Evolutionary conservation across 768 basidiomycete species (phyloP).

Genomic region (Boletus barrowsii): DNA sequence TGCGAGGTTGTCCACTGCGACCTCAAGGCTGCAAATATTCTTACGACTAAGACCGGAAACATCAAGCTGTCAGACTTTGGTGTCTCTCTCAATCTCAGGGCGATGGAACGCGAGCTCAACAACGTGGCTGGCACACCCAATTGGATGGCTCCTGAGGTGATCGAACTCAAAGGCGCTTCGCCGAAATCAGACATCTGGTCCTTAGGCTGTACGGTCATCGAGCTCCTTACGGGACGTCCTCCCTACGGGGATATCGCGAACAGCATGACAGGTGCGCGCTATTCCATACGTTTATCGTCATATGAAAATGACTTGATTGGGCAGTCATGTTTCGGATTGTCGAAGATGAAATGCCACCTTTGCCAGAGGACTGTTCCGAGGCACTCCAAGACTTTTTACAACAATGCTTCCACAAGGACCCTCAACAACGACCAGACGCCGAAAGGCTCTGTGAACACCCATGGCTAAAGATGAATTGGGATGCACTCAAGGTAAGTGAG

Average conservation of each 20-base stretch:
- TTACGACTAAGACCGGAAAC: constrained; percentile 98
- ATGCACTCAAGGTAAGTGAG: constrained; percentile 63
- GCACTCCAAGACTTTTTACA: constrained; percentile 74
- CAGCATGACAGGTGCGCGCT: constrained; percentile 75
- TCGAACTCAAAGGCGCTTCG: constrained; percentile 92
- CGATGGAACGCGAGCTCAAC: constrained; percentile 81
- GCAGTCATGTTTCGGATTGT: constrained; percentile 97
- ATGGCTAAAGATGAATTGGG: constrained; percentile 85
- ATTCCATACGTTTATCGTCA: not conserved
- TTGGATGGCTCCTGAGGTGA: constrained; percentile 99
- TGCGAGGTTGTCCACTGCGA: constrained; percentile 95
- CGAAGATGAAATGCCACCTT: constrained; percentile 84
- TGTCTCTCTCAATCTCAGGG: constrained; percentile 91
- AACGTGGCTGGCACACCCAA: constrained; percentile 94
- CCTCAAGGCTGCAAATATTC: constrained; percentile 96
- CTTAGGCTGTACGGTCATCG: constrained; percentile 90
- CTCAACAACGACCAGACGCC: constrained; percentile 76
- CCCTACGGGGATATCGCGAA: constrained; percentile 90
- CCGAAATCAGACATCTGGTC: constrained; percentile 96
- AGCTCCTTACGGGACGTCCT: constrained; percentile 87
- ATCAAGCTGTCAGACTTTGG: constrained; percentile 98
- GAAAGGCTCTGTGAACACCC: constrained; percentile 84
- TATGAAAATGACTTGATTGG: constrained; percentile 4
- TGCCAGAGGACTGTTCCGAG: constrained; percentile 79
- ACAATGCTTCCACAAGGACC: constrained; percentile 91